Evolutionary conservation across 306 rosid species (phyloP).

Genomic region (Arachis hypogaea): DNA sequence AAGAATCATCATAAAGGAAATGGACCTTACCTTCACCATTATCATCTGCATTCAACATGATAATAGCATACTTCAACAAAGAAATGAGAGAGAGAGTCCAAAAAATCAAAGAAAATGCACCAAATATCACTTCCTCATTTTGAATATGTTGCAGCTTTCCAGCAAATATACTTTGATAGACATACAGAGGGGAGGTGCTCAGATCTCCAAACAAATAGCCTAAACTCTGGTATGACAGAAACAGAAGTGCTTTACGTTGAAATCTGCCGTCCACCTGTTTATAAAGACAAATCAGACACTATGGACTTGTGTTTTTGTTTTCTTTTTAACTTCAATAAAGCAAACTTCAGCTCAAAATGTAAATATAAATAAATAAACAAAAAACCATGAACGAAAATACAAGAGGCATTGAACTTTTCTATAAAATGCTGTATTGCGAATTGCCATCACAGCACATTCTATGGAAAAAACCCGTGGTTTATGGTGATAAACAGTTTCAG

Average conservation of each 20-base stretch:
- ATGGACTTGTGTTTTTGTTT: not conserved
- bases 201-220: slow-evolving; percentile 76
- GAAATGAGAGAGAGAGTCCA: slow-evolving; percentile 75
- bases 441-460: slow-evolving; percentile 1
- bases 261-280: slow-evolving; percentile 58
- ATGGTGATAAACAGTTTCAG: slow-evolving; percentile 20
- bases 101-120: slow-evolving; percentile 73
- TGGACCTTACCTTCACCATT: slow-evolving; percentile 75
- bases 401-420: not conserved
- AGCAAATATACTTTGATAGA: slow-evolving; percentile 65
- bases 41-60: slow-evolving; percentile 67
- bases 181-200: slow-evolving; percentile 79
- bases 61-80: slow-evolving; percentile 59
- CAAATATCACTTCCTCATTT: slow-evolving; percentile 74
- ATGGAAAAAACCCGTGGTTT: not conserved
- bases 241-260: slow-evolving; percentile 45
- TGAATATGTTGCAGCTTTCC: slow-evolving; percentile 56
- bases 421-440: not conserved
- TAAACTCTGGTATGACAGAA: slow-evolving; percentile 69
- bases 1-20: slow-evolving; percentile 22
- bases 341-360: slow-evolving; percentile 15
- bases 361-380: slow-evolving; percentile 19
- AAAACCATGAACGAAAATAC: slow-evolving; percentile 3
- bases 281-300: slow-evolving; percentile 26
- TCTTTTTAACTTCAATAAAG: not conserved